Conservation (phyloP, 352 stramenopile species). For the Nothophytophthora sp. region DNA sequence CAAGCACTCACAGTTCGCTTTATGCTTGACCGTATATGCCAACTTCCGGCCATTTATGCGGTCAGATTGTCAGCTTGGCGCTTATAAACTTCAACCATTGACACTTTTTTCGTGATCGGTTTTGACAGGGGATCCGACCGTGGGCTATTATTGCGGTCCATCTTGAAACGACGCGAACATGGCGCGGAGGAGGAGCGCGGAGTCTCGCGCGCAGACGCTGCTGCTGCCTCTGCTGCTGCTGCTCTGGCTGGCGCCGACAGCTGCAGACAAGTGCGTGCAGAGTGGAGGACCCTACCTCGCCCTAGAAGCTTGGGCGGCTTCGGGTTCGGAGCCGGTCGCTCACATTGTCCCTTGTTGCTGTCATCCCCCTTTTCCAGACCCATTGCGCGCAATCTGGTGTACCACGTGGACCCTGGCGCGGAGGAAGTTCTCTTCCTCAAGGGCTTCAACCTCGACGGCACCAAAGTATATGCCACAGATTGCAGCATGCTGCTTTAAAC, state of each 20-base stretch:
- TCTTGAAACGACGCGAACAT: slow-evolving; percentile 27
- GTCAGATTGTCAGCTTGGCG: no score
- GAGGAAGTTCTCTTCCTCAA: slow-evolving; percentile 84
- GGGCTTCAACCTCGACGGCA: slow-evolving; percentile 68
- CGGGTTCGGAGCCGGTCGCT: no score
- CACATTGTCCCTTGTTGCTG: not conserved
- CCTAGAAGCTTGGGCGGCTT: not conserved
- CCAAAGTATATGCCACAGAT: no score
- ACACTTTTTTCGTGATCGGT: no score
- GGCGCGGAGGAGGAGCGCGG: slow-evolving; percentile 1
- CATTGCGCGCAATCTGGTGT: slow-evolving; percentile 72
- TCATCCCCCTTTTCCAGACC: slow-evolving; percentile 23
- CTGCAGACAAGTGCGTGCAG: slow-evolving; percentile 14
- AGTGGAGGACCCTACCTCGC: not conserved
- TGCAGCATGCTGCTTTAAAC: not conserved
- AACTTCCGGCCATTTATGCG: no score
- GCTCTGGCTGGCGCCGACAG: slow-evolving; percentile 3
- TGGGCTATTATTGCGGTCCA: no score
- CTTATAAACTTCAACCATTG: no score
- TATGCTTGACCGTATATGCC: no score
- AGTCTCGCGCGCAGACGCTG: not conserved
- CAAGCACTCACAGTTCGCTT: no score
- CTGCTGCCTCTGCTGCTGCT: slow-evolving; percentile 7
- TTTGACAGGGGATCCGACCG: no score
- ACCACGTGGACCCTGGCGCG: slow-evolving; percentile 65